Percentiles rank a stretch among this genome's conserved stretches.
These are phyloP conservation scores for Panicum virgatum DNA, from an alignment of 202 grass and related monocot genomes.

Conservation along the genomic window DNA sequence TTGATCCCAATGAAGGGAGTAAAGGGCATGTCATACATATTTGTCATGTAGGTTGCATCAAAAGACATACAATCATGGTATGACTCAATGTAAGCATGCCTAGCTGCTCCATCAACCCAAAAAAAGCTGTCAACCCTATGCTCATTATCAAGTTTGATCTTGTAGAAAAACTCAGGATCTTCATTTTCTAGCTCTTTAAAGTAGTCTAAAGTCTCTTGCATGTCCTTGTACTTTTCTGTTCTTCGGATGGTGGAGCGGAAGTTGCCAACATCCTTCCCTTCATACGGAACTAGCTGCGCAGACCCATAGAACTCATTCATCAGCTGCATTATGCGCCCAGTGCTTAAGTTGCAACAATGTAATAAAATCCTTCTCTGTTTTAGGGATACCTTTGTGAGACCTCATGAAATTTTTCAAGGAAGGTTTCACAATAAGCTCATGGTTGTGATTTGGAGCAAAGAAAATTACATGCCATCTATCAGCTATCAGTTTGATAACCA, in stretches of 20 bases:
- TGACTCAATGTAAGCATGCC: neutral
- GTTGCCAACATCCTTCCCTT: too few relatives aligned
- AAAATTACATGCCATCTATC: neutral
- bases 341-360: too few relatives aligned
- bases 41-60: neutral
- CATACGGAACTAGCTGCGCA: too few relatives aligned
- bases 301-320: too few relatives aligned
- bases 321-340: too few relatives aligned
- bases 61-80: neutral
- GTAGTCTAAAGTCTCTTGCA: neutral
- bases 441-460: neutral
- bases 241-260: too few relatives aligned
- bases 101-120: too few relatives aligned
- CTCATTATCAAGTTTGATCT: neutral
- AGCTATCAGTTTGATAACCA: neutral
- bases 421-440: neutral
- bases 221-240: neutral
- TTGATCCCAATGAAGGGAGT: slow-evolving; percentile 9
- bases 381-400: neutral
- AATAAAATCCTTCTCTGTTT: neutral
- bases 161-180: neutral
- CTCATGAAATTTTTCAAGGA: neutral
- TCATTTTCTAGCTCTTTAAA: neutral
- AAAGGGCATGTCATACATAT: too few relatives aligned
- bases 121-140: neutral